A percentile compares a stretch with the other conserved stretches of the same genome.
phyloP scores from a whole-genome alignment of 2,329 filamentous ascomycete genomes.

The Aspergillus sp. region DNA sequence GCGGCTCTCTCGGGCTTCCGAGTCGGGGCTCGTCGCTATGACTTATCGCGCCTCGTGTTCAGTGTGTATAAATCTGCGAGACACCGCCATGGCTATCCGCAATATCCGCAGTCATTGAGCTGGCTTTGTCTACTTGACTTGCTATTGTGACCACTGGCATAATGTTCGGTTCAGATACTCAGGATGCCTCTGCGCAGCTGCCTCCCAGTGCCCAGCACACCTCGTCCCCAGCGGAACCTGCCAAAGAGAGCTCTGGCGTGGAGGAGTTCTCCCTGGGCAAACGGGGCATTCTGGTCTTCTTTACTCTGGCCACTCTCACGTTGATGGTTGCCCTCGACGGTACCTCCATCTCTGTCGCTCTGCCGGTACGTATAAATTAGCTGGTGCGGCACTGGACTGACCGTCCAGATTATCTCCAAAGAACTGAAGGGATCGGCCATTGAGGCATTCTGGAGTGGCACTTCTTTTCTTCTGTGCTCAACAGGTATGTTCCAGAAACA shows the following conservation, averaged over 20 bases:
- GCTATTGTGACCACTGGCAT: too few relatives aligned
- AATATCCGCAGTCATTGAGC: too few relatives aligned
- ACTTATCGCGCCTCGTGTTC: too few relatives aligned
- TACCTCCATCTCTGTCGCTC: conserved; percentile 54
- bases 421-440: conserved; percentile 26
- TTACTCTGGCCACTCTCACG: conserved; percentile 37
- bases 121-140: too few relatives aligned
- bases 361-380: conserved; percentile 36
- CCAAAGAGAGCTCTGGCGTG: conserved; percentile 6
- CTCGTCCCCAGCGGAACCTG: background rate
- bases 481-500: conserved; percentile 11
- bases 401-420: conserved; percentile 25
- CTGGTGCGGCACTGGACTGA: too few relatives aligned
- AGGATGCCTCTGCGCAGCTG: background rate
- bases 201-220: background rate
- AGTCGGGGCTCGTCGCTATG: too few relatives aligned
- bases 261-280: conserved; percentile 3
- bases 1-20: too few relatives aligned
- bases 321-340: conserved; percentile 58
- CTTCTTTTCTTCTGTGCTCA: conserved; percentile 38
- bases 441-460: conserved; percentile 44
- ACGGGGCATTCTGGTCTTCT: background rate
- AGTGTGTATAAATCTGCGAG: too few relatives aligned
- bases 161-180: background rate
- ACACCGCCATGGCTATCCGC: too few relatives aligned